Evolutionary conservation across 805 yeast species (phyloP), one percentile per base, ranked within the genome.

Genomic region (Schwanniomyces sp.): DNA sequence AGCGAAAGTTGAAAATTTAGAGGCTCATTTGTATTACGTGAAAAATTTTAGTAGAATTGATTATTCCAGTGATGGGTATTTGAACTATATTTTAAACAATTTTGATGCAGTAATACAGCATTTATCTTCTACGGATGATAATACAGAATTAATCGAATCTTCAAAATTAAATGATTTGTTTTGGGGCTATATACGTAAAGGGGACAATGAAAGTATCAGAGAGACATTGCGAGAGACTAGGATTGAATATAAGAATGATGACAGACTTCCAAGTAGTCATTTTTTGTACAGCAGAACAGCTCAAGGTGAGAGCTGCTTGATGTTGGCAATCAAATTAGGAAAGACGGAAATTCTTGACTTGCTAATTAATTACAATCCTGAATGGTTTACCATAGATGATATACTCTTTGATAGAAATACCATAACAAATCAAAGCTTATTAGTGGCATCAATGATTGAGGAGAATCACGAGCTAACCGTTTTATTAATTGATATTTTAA

Each of bases 81-180:
- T 79, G 27, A 95, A 88, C 9, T 92, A 92, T 61, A 84, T 91
- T 1, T 54, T 90, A 11, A 85, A 96, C 40, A 89, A 96, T 5
- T 71, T 91, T 39, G 96, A 91, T 56, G 96, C 91, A 0, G 95
- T 88, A 0, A 58, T 89, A 7, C 80, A 70, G 47, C 92, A 86
- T 57, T 70, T 90, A 14, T 59, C 64, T 1, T 44, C 62, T 1
- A 30, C 46, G 6, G 28, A 40, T 2, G 43, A 47, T 7, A 66
- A 75, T 32, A 45, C 51, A 5, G 65, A 66, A 3, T 63, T 86
- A 42, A 57, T 66, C 3, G 49, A 55, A 1, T 59, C 70, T 9
- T 81, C 91, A 0, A 59, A 59, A 2, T 58, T 57, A 1, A 89
- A 88, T 61, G 61, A 62, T 38, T 59, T 61, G n/a, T 67, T 85